A percentile compares a stretch with the other conserved stretches of the same genome.
phyloP scores from a whole-genome alignment of 768 basidiomycete species.

The Asterophora lycoperdoides region DNA sequence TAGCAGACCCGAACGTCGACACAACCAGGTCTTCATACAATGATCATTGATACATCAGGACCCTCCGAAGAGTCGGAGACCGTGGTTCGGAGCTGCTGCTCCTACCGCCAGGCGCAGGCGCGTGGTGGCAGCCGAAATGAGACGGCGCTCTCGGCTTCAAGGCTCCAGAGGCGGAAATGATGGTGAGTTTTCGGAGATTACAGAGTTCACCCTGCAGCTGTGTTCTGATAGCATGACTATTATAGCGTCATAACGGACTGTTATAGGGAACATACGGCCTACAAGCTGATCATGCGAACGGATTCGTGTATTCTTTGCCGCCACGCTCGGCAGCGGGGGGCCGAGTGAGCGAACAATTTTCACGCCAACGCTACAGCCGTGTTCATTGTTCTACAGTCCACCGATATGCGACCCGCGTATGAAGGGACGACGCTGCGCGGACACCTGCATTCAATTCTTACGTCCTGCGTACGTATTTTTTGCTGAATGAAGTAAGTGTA shows the following conservation, averaged over 20 bases:
- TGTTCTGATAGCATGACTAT: neutral
- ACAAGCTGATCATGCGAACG: neutral
- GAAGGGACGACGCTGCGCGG: too few relatives aligned
- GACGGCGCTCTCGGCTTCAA: neutral
- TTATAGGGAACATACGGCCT: neutral
- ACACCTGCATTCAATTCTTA: too few relatives aligned
- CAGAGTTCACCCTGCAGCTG: neutral
- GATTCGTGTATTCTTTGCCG: too few relatives aligned
- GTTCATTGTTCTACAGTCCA: neutral
- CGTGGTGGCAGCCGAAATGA: neutral
- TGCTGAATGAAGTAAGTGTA: neutral
- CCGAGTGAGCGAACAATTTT: neutral
- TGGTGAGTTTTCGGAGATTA: neutral
- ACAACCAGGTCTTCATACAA: neutral
- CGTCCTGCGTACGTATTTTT: too few relatives aligned
- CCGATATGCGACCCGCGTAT: neutral
- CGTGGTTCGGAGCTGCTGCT: neutral
- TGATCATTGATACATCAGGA: too few relatives aligned
- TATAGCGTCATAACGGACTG: neutral
- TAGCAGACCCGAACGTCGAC: neutral
- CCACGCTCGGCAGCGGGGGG: neutral
- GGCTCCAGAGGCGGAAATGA: conserved; percentile 5
- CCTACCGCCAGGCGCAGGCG: neutral
- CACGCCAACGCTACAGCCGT: neutral
- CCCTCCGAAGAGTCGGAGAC: neutral